Evolutionary conservation across 2,329 filamentous ascomycete species (phyloP).

Genomic region (Colletotrichum nymphaeae): DNA sequence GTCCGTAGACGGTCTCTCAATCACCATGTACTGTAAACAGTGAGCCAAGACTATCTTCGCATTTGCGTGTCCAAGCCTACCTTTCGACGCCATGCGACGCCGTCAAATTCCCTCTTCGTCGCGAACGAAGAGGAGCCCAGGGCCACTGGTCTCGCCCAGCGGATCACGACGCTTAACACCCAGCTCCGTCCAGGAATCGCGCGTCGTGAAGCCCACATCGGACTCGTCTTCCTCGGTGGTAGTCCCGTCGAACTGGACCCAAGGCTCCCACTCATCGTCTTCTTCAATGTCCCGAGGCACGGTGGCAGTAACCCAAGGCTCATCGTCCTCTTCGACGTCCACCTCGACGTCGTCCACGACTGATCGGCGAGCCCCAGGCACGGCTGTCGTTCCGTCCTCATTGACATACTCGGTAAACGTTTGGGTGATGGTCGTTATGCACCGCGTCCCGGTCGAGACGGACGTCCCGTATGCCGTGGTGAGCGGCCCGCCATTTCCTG

Average conservation of each 20-base stretch:
- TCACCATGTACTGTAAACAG: not conserved
- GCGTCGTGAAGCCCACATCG: constrained; percentile 2
- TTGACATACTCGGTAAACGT: constrained; percentile 34
- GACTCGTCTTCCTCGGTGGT: not conserved
- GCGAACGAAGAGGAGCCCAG: constrained; percentile 1
- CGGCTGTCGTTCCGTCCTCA: constrained; percentile 25
- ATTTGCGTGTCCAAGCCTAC: not conserved
- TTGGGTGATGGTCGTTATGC: constrained; percentile 34
- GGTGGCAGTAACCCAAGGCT: not conserved
- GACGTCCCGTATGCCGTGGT: constrained; percentile 31
- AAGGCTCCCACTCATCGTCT: constrained; percentile 12
- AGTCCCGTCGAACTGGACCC: not conserved
- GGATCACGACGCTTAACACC: constrained; percentile 12
- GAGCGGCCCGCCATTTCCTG: not conserved
- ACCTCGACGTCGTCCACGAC: not conserved
- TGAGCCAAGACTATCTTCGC: not conserved
- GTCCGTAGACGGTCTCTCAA: not conserved
- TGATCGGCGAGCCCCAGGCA: constrained; percentile 2
- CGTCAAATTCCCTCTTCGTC: not conserved
- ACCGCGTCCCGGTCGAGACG: constrained; percentile 19
- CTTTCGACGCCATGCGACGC: not conserved
- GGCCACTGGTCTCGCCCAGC: not conserved
- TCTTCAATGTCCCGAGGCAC: not conserved
- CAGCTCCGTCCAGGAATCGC: constrained; percentile 13
- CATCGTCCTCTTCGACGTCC: not conserved